A percentile compares a stretch with the other conserved stretches of the same genome.
Evolutionary conservation across 2,329 filamentous ascomycete species (phyloP).

Genomic region (Hymenoscyphus scutula): DNA sequence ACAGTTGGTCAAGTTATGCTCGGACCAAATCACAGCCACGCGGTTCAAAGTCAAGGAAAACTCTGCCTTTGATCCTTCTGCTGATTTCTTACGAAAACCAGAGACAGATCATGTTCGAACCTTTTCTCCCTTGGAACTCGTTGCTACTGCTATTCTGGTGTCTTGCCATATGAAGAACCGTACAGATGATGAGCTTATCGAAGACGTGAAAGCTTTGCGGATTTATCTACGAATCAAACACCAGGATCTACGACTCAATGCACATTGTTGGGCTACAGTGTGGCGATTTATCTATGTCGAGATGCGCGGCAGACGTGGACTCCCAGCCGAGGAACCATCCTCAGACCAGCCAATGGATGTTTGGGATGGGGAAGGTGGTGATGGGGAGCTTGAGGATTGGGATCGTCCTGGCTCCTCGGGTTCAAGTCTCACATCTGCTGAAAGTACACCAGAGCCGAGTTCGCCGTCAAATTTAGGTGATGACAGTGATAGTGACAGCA

Average conservation of each 20-base stretch:
- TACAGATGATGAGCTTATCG: slow-evolving; percentile 32
- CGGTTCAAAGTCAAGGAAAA: slow-evolving; percentile 29
- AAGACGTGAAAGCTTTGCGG: slow-evolving; percentile 37
- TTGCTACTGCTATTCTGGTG: slow-evolving; percentile 36
- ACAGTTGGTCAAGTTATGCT: slow-evolving; percentile 33
- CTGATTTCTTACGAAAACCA: slow-evolving; percentile 28
- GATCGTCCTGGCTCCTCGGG: neutral
- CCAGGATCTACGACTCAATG: slow-evolving; percentile 38
- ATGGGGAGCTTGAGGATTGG: no score
- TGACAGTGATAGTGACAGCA: no score
- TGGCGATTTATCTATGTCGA: slow-evolving; percentile 34
- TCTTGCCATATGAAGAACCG: slow-evolving; percentile 33
- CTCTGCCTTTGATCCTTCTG: slow-evolving; percentile 33
- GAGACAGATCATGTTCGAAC: slow-evolving; percentile 34
- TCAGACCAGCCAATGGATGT: no score
- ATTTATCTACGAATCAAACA: slow-evolving; percentile 32
- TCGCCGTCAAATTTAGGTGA: no score
- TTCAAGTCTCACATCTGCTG: slow-evolving; percentile 4
- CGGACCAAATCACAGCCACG: slow-evolving; percentile 26
- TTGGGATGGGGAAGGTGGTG: no score
- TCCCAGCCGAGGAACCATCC: no score
- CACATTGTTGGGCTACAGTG: slow-evolving; percentile 35
- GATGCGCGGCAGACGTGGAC: slow-evolving; percentile 9
- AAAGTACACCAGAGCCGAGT: slow-evolving; percentile 4
- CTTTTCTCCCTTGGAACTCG: slow-evolving; percentile 38